Conservation (phyloP, 2,329 filamentous ascomycete species). For the Colletotrichum tropicicola region DNA sequence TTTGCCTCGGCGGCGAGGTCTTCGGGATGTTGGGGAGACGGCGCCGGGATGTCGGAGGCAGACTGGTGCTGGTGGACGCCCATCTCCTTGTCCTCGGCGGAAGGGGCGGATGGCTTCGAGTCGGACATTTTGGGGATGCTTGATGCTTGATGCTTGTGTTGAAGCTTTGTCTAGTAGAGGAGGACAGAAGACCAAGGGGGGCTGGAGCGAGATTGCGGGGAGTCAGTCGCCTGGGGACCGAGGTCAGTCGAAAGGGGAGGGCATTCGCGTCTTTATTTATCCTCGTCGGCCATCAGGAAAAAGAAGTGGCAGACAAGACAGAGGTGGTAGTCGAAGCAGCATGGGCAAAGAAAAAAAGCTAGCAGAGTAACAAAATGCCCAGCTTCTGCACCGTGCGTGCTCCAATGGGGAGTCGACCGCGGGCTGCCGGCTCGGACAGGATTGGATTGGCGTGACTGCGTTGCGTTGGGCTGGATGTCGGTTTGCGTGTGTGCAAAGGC, state of each 20-base stretch:
- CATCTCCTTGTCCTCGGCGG: slow-evolving; percentile 31
- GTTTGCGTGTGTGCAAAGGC: neutral
- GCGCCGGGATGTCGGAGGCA: slow-evolving; percentile 15
- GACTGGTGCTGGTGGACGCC: slow-evolving; percentile 37
- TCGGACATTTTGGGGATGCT: slow-evolving; percentile 36
- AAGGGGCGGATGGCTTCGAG: slow-evolving; percentile 9
- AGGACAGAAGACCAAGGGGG: neutral
- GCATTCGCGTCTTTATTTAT: slow-evolving; percentile 26
- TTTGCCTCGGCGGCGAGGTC: slow-evolving; percentile 47
- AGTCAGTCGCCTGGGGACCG: neutral
- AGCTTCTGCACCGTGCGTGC: slow-evolving; percentile 14
- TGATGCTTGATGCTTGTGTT: neutral
- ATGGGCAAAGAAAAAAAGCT: neutral
- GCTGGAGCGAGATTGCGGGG: neutral
- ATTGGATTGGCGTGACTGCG: slow-evolving; percentile 9
- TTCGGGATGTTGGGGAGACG: slow-evolving; percentile 24
- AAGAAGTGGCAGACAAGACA: neutral
- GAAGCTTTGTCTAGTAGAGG: neutral
- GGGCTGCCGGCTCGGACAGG: neutral
- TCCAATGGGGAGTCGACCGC: slow-evolving; percentile 3
- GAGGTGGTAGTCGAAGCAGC: slow-evolving; percentile 9
- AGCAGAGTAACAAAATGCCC: slow-evolving; percentile 9
- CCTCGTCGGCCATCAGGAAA: neutral
- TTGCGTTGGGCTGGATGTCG: neutral
- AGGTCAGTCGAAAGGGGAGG: slow-evolving; percentile 1